phyloP scores from a whole-genome alignment of 1,284 basidiomycete genomes.

The Mycosarcoma mackinlayi region DNA sequence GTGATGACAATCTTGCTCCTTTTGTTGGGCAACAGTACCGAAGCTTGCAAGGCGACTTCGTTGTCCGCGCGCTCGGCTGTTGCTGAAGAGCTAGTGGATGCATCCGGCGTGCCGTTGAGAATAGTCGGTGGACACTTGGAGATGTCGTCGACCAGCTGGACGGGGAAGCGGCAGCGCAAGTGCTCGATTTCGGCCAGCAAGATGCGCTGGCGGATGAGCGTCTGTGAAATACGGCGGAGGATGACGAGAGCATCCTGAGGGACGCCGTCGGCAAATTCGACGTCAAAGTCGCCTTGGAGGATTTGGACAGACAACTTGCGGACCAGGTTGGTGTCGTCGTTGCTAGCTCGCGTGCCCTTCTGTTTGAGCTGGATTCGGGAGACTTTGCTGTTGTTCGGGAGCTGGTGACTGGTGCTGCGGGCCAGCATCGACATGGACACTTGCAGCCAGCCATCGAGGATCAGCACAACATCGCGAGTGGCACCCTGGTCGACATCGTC shows the following conservation, averaged over 20 bases:
- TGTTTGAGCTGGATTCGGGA: conserved; percentile 51
- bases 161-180: conserved; percentile 50
- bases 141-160: conserved; percentile 38
- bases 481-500: conserved; percentile 21
- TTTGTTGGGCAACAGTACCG: conserved; percentile 44
- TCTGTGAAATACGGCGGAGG: conserved; percentile 45
- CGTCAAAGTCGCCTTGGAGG: conserved; percentile 39
- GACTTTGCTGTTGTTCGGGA: conserved; percentile 37
- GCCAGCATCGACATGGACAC: conserved; percentile 49
- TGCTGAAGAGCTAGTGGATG: conserved; percentile 15
- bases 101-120: conserved; percentile 26
- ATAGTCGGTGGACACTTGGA: conserved; percentile 6
- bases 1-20: conserved; percentile 52
- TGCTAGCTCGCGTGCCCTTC: conserved; percentile 27
- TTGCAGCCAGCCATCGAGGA: conserved; percentile 49
- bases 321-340: conserved; percentile 41
- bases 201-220: conserved; percentile 44
- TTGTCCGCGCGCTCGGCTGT: conserved; percentile 11
- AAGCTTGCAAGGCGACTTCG: conserved; percentile 46
- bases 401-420: conserved; percentile 19
- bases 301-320: conserved; percentile 39
- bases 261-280: conserved; percentile 36
- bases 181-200: conserved; percentile 53
- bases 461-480: conserved; percentile 46
- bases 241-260: conserved; percentile 44